Evolutionary conservation across 192 early-diverging fungal species (phyloP).

Genomic region (Backusella luteola): DNA sequence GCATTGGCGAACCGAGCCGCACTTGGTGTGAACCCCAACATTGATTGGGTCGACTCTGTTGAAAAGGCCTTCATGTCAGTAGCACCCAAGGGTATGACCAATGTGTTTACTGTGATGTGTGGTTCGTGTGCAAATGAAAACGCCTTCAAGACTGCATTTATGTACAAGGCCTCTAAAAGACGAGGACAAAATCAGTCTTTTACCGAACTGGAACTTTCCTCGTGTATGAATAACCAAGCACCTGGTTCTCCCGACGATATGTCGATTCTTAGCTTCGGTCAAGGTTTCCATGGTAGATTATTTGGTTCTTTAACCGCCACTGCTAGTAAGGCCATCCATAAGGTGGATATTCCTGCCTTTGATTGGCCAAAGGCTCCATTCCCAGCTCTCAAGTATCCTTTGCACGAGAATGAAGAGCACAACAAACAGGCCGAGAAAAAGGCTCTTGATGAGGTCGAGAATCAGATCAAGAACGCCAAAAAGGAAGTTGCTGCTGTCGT

Average conservation of each 20-base stretch:
- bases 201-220: conserved; percentile 41
- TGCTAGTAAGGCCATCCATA: conserved; percentile 68
- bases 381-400: conserved; percentile 65
- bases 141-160: conserved; percentile 74
- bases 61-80: conserved; percentile 67
- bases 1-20: conserved; percentile 66
- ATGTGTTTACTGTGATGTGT: conserved; percentile 72
- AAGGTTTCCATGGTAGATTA: conserved; percentile 66
- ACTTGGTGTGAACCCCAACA: conserved; percentile 62
- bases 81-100: conserved; percentile 60
- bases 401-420: conserved; percentile 54
- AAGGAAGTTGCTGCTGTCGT: conserved; percentile 63
- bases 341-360: conserved; percentile 75
- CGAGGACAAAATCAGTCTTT: conserved; percentile 42
- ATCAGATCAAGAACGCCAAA: conserved; percentile 44
- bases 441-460: conserved; percentile 51
- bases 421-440: conserved; percentile 59
- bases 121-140: conserved; percentile 77
- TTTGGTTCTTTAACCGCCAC: conserved; percentile 71
- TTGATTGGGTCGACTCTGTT: conserved; percentile 58
- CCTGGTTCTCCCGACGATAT: conserved; percentile 62
- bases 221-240: conserved; percentile 63
- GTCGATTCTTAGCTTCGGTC: conserved; percentile 62
- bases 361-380: conserved; percentile 63
- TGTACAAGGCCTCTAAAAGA: conserved; percentile 55